A percentile compares a stretch with the other conserved stretches of the same genome.
Conservation (phyloP, 331 rosid species). For the Arachis monticola region DNA sequence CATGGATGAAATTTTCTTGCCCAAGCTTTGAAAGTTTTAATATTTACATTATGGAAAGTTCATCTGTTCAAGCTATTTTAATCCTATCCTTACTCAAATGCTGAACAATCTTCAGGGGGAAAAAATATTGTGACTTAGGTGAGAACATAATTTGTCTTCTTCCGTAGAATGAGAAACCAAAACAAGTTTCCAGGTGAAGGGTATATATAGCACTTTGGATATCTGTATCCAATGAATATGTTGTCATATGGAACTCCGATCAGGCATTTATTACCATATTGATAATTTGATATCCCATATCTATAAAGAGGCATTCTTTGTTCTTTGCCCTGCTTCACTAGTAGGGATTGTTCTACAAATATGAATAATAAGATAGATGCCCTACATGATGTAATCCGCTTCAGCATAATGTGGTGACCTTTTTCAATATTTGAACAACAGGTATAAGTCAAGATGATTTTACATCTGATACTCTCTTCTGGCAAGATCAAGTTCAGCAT, state of each 20-base stretch:
- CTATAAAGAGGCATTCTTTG: neutral
- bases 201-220: conserved; percentile 2
- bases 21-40: conserved; percentile 2
- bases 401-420: conserved; percentile 34
- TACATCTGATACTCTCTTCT: conserved; percentile 59
- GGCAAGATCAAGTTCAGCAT: conserved; percentile 73
- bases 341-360: conserved; percentile 8
- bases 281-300: neutral
- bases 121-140: neutral
- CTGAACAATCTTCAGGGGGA: neutral
- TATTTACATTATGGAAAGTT: conserved; percentile 15
- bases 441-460: conserved; percentile 74
- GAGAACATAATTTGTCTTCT: conserved; percentile 3
- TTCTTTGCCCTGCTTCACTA: neutral
- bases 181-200: conserved; percentile 7
- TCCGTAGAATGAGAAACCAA: neutral
- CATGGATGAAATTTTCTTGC: neutral
- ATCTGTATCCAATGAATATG: conserved; percentile 11
- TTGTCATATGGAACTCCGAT: conserved; percentile 6
- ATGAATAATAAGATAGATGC: conserved; percentile 9
- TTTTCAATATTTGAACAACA: conserved; percentile 40
- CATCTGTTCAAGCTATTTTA: conserved; percentile 11
- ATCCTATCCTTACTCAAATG: conserved; percentile 7
- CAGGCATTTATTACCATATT: neutral
- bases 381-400: conserved; percentile 27